Evolutionary conservation across 1,284 basidiomycete species (phyloP).

Genomic region (Puccinia horiana): DNA sequence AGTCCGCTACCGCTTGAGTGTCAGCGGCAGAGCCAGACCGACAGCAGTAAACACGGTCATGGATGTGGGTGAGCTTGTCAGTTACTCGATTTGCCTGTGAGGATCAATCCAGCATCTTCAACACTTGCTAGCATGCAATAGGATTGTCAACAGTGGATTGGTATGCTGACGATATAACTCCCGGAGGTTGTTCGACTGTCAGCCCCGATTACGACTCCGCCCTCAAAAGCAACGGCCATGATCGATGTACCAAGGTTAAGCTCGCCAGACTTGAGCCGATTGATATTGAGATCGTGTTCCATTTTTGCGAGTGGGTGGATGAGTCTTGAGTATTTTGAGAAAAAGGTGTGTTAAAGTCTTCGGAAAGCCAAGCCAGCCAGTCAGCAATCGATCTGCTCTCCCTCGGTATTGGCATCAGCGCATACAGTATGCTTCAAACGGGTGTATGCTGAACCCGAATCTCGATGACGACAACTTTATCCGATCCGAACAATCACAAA

Average conservation of each 20-base stretch:
- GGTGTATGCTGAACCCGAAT: background rate
- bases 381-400: background rate
- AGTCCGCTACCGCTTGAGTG: slow-evolving; percentile 91
- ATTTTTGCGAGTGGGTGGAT: slow-evolving; percentile 4
- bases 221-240: slow-evolving; percentile 97
- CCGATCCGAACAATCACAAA: background rate
- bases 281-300: slow-evolving; percentile 41
- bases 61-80: slow-evolving; percentile 94
- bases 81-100: slow-evolving; percentile 91
- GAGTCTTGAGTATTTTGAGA: background rate
- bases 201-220: slow-evolving; percentile 92
- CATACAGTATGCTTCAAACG: background rate
- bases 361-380: background rate
- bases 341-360: background rate
- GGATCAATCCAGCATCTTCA: background rate
- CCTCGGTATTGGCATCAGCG: background rate
- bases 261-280: slow-evolving; percentile 41
- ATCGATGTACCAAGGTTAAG: slow-evolving; percentile 79
- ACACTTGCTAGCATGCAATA: background rate
- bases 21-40: slow-evolving; percentile 96
- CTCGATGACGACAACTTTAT: slow-evolving; percentile 9
- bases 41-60: slow-evolving; percentile 99
- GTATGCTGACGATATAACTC: slow-evolving; percentile 78
- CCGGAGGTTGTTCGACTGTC: slow-evolving; percentile 96
- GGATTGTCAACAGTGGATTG: background rate